These are phyloP conservation scores for Solanum phureja DNA, from an alignment of 257 asterid genomes.

Conservation along the genomic window DNA sequence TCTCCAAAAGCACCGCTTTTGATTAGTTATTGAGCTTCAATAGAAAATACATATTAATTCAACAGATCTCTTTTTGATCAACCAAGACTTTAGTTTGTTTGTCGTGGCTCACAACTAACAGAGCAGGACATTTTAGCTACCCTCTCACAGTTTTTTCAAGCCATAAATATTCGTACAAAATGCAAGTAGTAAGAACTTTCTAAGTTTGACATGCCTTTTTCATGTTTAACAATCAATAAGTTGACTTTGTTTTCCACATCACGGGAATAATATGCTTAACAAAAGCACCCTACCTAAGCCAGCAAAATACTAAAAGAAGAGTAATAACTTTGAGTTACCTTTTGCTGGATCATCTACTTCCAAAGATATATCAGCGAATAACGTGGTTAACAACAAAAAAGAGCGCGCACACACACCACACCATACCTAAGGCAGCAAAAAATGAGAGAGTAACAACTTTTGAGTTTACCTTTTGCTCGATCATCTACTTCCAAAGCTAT, in stretches of 20 bases:
- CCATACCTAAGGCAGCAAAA: not conserved
- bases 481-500: constrained; percentile 94
- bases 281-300: not conserved
- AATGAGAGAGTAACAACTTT: not conserved
- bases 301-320: not conserved
- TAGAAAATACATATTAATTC: not conserved
- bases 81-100: not conserved
- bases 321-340: constrained; percentile 27
- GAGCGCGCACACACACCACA: not conserved
- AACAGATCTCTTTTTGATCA: not conserved
- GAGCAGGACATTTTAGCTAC: not conserved
- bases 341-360: constrained; percentile 91
- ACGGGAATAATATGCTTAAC: not conserved
- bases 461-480: constrained; percentile 66
- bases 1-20: not conserved
- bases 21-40: not conserved
- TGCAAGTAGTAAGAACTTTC: not conserved
- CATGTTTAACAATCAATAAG: not conserved
- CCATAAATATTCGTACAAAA: not conserved
- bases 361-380: constrained; percentile 78
- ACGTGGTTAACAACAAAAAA: not conserved
- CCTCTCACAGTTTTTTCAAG: not conserved
- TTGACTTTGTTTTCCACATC: not conserved
- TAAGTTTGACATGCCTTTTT: not conserved
- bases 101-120: not conserved